Evolutionary conservation across 2,329 filamentous ascomycete species (phyloP), one percentile per base, ranked within the genome.

Genomic region (Rhynchosporium graminicola): DNA sequence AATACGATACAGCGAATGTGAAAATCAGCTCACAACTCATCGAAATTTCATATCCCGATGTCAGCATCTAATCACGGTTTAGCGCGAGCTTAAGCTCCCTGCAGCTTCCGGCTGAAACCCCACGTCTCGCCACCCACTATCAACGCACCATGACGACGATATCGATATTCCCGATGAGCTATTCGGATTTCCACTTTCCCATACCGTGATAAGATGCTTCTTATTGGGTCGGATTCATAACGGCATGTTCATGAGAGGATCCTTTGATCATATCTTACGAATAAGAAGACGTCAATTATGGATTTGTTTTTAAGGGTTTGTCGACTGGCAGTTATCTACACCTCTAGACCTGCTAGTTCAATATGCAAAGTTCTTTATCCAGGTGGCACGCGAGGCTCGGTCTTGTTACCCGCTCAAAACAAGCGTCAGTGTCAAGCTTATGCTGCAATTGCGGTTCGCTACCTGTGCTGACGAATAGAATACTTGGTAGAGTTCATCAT

Each of bases 71-170:
- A 29, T 54, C 51, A 40, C 20, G 51, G 28, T 54, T 36, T 36
- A 1, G 33, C 33, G 33, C 33, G 6, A 36, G 33, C 33, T 36
- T 5, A 52, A 52, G 33, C 50, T 50, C 31, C 4, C 9, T 10
- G 33, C 33, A 52, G n/a, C 33, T 54, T 20, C 20, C 20, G 1
- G 20, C 20, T 20, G 20, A 42, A 6, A 54, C 51, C 51, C 51
- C 51, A 54, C 51, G 15, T 15, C 40, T 42, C 20, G 36, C 51
- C 51, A 54, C 51, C 20, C 20, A 8, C 36, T 10, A 42, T 26
- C 6, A 54, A 54, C n/a, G 46, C 20, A 13, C 51, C 40, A 54
- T 54, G 51, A 54, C 51, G 51, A 54, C 51, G 51, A 54, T 54
- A 54, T 54, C 51, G 51, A 54, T 40, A 54, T 54, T 28, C 15